A percentile compares a stretch with the other conserved stretches of the same genome.
Conservation (phyloP, 2,329 filamentous ascomycete species). For the Zymoseptoria pseudotritici region DNA sequence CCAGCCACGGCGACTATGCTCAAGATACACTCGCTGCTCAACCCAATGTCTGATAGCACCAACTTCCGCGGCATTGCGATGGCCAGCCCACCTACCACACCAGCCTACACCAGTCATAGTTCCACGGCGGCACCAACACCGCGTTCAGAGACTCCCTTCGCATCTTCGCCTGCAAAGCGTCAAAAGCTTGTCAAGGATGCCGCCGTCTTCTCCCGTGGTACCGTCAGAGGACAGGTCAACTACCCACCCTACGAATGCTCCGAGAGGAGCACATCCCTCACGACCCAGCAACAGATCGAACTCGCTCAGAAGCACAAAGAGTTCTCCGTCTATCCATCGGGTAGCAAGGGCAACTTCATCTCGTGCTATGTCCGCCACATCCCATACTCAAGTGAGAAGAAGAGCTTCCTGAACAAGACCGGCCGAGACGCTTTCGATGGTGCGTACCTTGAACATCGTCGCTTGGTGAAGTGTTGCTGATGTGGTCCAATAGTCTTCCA, state of each 20-base stretch:
- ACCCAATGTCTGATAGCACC: slow-evolving; percentile 23
- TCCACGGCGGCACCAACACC: slow-evolving; percentile 18
- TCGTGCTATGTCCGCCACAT: slow-evolving; percentile 56
- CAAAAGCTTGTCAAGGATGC: slow-evolving; percentile 60
- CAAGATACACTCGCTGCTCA: slow-evolving; percentile 37
- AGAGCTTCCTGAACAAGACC: slow-evolving; percentile 77
- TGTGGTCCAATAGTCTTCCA: slow-evolving; percentile 57
- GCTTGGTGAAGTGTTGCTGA: slow-evolving; percentile 1
- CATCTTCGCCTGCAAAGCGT: slow-evolving; percentile 24
- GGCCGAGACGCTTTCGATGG: slow-evolving; percentile 84
- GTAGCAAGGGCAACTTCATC: slow-evolving; percentile 36
- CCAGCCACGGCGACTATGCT: slow-evolving; percentile 26
- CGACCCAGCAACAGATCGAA: slow-evolving; percentile 30
- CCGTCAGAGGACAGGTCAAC: slow-evolving; percentile 59
- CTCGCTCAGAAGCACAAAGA: slow-evolving; percentile 52
- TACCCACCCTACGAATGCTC: slow-evolving; percentile 64
- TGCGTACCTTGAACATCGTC: slow-evolving; percentile 35
- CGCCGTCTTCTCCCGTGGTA: slow-evolving; percentile 54
- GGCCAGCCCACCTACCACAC: slow-evolving; percentile 21
- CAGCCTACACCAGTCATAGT: slow-evolving; percentile 18
- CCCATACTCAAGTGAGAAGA: slow-evolving; percentile 92
- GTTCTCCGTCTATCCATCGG: slow-evolving; percentile 62
- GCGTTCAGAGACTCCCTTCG: slow-evolving; percentile 16
- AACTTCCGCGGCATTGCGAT: slow-evolving; percentile 11
- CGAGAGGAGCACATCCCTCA: slow-evolving; percentile 34